Evolutionary conservation across 1,284 basidiomycete species (phyloP), one percentile per base, ranked within the genome.

Genomic region (Austroboletus sp.): DNA sequence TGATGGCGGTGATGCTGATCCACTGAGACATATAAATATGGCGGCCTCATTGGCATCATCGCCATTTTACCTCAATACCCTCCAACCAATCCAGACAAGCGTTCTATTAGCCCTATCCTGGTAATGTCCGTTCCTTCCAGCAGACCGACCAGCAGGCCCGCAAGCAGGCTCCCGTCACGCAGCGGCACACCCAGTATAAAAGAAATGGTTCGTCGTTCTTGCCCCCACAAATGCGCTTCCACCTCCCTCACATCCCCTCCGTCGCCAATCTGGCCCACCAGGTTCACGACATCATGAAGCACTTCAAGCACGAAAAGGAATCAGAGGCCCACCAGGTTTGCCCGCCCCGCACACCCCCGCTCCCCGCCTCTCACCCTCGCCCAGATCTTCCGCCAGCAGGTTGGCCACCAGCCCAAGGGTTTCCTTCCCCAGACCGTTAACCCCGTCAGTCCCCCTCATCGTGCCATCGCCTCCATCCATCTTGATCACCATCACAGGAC

Each of bases 261-360:
- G 40, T 56, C 17, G 56, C 52, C 29, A 51, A 41, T 23, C 15
- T 66, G 17, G 46, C 49, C 11, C 51, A 63, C 30, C 78, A 80
- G 77, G 77, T 80, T 23, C 71, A 71, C 46, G 75, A 77, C 55
- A 75, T 68, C 32, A 72, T 81, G 61, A 75, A 67, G 46, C 73
- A 75, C 49, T 72, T 73, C 66, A 80, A 72, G 54, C 76, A 82
- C 52, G 89, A 92, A 61, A 77, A 80, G 49, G 80, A 89, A 44
- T 89, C 86, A 1, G 87, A 89, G 65, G 90, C 90, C 3, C 89
- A 92, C 67, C 79, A 80, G 72, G 88, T 85, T 56, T 49, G 6
- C 12, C 27, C 13, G 6, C 11, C 42, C 3, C 0, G 19, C 42
- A 26, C 41, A 6, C 3, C 21, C 42, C 10, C 3, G 19, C 27